Evolutionary conservation across 371 early-diverging fungal genomes (phyloP).

Genomic region (Sporodiniella umbellata): DNA sequence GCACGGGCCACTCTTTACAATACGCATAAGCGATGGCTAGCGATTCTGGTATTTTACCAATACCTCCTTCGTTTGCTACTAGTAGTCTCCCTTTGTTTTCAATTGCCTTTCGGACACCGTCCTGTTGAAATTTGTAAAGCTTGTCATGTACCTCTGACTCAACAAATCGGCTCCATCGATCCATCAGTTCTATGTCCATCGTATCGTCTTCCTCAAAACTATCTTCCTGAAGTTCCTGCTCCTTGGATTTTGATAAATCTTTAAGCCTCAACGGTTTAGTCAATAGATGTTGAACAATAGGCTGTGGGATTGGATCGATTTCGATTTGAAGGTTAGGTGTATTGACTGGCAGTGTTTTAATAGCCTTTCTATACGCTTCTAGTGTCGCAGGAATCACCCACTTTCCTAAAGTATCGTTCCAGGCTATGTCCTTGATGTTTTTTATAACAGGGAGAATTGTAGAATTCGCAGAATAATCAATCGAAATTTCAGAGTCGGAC

Average conservation of each 20-base stretch:
- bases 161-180: conserved; percentile 13
- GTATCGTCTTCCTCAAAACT: background rate
- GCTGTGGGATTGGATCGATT: conserved; percentile 9
- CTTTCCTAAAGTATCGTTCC: conserved; percentile 1
- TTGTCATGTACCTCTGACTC: conserved; percentile 13
- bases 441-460: conserved; percentile 24
- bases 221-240: too few relatives aligned
- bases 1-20: conserved; percentile 50
- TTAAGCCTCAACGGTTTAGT: background rate
- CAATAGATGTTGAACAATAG: conserved; percentile 1
- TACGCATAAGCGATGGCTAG: conserved; percentile 56
- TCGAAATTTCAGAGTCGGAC: conserved; percentile 16
- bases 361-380: conserved; percentile 14
- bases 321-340: conserved; percentile 20
- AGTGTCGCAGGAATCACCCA: conserved; percentile 29
- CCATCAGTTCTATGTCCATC: conserved; percentile 3
- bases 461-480: conserved; percentile 11
- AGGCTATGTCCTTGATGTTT: conserved; percentile 11
- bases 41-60: conserved; percentile 95
- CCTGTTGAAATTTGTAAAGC: conserved; percentile 48
- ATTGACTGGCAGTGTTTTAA: conserved; percentile 12
- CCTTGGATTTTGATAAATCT: background rate
- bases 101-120: conserved; percentile 49
- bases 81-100: conserved; percentile 55
- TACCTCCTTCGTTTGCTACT: conserved; percentile 97